Evolutionary conservation across 129 eudicot genomes (phyloP), one percentile per base, ranked within the genome.

Genomic region (Silybum marianum): DNA sequence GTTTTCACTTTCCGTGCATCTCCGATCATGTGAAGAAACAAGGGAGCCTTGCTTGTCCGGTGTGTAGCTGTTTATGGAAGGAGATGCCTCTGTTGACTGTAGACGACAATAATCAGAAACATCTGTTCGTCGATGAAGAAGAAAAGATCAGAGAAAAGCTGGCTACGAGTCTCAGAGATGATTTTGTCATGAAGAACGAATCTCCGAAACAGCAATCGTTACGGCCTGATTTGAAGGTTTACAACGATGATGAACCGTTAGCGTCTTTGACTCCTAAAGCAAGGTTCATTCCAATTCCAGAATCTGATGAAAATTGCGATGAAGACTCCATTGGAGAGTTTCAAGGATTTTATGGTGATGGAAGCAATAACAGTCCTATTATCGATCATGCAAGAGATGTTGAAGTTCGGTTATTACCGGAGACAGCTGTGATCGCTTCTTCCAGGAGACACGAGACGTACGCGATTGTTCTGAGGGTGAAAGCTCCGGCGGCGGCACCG

Each of bases 1-100:
- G 82, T 28, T 95, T 95, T 77, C 99, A 96, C 78, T 91, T 93
- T 22, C 93, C 98, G 21, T 84, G 87, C 28, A 79, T 84, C 58
- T 67, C 84, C 16, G 81, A 79, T 79, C 80, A 84, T 18, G 84
- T 84, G 38, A 84, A 74, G 51, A 84, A 74, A 12, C 87, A 74
- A 74, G 81, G 87, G 44, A 74, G 81, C 80, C 76, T 84, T 32
- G 80, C 87, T 2, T 84, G 87, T 79, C 87, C 87, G 3, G 62
- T 84, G 39, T 84, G 87, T 23, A 79, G 87, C 38, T 84, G 80
- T 79, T 69, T 79, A 48, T 84, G 84, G 87, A 79, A 79, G 25
- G 87, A 84, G 36, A 79, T 84, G 84, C 84, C 87, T 44, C 67
- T 60, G 76, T 51, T 84, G 21, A 36, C 84, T 10, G 46, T 72